Evolutionary conservation across 495 filamentous ascomycete species (phyloP), one percentile per base, ranked within the genome.

Genomic region (Neurospora tetrasperma): DNA sequence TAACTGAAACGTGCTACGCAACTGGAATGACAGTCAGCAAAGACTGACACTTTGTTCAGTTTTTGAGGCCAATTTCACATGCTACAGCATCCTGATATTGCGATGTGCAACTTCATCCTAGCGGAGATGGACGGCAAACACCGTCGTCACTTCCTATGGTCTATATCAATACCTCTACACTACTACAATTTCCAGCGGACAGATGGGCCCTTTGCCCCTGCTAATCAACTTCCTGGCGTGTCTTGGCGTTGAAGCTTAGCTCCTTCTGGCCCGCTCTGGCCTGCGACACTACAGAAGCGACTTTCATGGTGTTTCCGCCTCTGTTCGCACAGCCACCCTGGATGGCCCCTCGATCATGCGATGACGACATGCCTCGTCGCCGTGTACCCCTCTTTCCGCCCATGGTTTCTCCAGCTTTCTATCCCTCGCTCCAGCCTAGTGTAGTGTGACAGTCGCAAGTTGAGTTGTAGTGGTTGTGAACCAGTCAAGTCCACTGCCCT

Each of bases 341-440:
- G 72, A 35, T 48, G 27, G 41, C 74, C 72, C 69, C 73, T 44
- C 74, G 44, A 69, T 75, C 71, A 72, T 70, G 71, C 43, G 74
- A 80, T 80, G 78, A 80, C 78, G 78, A 78, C 78, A 80, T 78
- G 74, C 38, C 43, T 75, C 44, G 69, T 71, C 62, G 38, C 23
- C 23, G 5, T 46, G 48, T 69, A 59, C 72, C 72, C 68, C 76
- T 62, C 72, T 66, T 74, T 69, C 72, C 70, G 12, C 42, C 20
- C 3, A 66, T 18, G 14, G 27, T 66, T 46, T 46, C 41, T 12
- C n/a, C 59, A 46, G 48, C 62, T 38, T 72, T 72, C 71, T 35
- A 71, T 20, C 54, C 54, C 43, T 66, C 18, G 43, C 54, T 72
- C 68, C 73, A 48, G 71, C 71, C 54, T 62, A 31, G 27, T 31